Evolutionary conservation across 2,329 filamentous ascomycete genomes (phyloP), one percentile per base, ranked within the genome.

Genomic region (Sphaerulina vaccinii): DNA sequence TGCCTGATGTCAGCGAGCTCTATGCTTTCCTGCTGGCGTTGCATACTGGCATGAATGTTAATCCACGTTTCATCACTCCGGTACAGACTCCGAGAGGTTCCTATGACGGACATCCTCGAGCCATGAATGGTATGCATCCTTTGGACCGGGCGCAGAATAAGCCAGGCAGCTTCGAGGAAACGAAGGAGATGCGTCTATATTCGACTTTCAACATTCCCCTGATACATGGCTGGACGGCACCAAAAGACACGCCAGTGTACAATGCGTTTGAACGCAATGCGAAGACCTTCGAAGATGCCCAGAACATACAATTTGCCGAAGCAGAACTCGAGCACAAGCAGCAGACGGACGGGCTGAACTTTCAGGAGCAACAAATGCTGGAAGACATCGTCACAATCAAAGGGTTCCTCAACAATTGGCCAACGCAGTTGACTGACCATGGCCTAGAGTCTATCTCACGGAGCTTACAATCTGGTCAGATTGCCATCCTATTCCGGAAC

Each of bases 21-120:
- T 95, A 96, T 68, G 79, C 80, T 5, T 99, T 99, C 65, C 75
- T 99, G 2, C 82, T 93, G 51, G 88, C 89, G 38, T 75, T 99
- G 2, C 90, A 96, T 62, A 97, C 91, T 0, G 93, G 93, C 32
- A 96, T 99, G 88, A 99, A 97, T 64, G 92, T 97, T 51, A 99
- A 99, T 59, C 93, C 93, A 2, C 83, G 87, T 16, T 93, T 96
- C 58, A 79, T 95, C 6, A 79, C 88, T 1, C 58, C 65, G 0
- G 59, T 57, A 0, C 45, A 51, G 5, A 57, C 57, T 1, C 63
- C 57, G 0, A 41, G 60, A 29, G 63, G 62, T 7, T 62, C 60
- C 3, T 43, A 59, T 22, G 62, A 66, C 37, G 57, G 52, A 8
- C 50, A 60, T 40, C 61, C 63, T 1, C 48, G 60, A 7, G 61